Conservation (phyloP, 2,329 filamentous ascomycete genomes). For the Penicillium nordicum region DNA sequence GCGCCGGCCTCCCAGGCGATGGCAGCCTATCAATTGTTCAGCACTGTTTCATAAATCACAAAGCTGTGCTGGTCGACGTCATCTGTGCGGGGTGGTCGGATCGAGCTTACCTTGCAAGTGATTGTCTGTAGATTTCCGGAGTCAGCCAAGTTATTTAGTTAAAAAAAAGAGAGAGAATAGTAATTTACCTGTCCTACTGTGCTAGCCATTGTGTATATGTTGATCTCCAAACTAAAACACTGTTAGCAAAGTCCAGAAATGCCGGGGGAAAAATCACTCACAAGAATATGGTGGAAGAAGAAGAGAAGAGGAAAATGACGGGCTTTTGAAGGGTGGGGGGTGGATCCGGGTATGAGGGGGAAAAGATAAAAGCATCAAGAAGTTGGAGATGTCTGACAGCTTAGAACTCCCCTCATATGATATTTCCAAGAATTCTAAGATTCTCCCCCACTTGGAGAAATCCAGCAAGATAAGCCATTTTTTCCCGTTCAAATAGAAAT, state of each 20-base stretch:
- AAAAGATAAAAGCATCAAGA: constrained; percentile 10
- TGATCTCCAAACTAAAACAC: neutral
- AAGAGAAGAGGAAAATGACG: constrained; percentile 12
- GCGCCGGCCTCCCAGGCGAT: constrained; percentile 96
- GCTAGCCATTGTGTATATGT: constrained; percentile 46
- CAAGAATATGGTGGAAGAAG: constrained; percentile 17
- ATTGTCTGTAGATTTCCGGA: constrained; percentile 62
- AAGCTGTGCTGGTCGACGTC: constrained; percentile 11
- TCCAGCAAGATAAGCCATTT: neutral
- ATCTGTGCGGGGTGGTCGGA: constrained; percentile 10
- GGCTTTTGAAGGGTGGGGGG: constrained; percentile 18
- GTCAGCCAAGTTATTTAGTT: constrained; percentile 1
- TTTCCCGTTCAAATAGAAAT: neutral
- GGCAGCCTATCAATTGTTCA: constrained; percentile 60
- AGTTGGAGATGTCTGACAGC: constrained; percentile 6
- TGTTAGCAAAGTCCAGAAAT: neutral
- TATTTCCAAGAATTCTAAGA: too few relatives aligned
- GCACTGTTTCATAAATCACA: constrained; percentile 14
- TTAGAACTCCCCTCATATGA: constrained; percentile 1
- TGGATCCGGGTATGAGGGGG: constrained; percentile 16
- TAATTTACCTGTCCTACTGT: constrained; percentile 55
- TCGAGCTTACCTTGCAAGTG: constrained; percentile 68
- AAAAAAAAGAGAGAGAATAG: neutral
- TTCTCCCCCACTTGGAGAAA: neutral
- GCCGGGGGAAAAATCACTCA: constrained; percentile 5